These are phyloP conservation scores for Phytophthora lateralis DNA, from an alignment of 352 stramenopile genomes.

Conservation along the genomic window DNA sequence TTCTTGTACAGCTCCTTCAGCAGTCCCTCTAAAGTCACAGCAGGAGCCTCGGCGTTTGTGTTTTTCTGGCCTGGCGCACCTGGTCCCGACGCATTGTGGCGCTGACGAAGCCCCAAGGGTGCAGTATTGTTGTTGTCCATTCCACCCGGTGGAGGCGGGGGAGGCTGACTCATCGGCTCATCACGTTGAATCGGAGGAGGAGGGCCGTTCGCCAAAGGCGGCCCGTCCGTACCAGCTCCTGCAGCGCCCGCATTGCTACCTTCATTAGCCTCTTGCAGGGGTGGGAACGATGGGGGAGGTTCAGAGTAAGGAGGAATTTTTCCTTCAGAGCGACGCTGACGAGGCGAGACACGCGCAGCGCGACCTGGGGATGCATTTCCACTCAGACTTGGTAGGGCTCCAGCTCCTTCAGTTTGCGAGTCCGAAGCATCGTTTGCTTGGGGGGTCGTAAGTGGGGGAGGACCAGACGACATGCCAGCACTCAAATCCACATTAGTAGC, in stretches of 20 bases:
- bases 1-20: conserved; percentile 76
- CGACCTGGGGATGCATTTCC: conserved; percentile 3
- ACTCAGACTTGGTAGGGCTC: background rate
- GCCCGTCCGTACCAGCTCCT: conserved; percentile 5
- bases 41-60: conserved; percentile 3
- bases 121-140: conserved; percentile 18
- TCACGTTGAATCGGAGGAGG: conserved; percentile 11
- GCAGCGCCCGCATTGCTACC: background rate
- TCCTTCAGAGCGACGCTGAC: conserved; percentile 12
- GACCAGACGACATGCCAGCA: conserved; percentile 4
- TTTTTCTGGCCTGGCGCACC: conserved; percentile 8
- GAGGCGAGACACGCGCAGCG: conserved; percentile 5
- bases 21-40: conserved; percentile 56
- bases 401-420: conserved; percentile 3
- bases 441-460: background rate
- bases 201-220: conserved; percentile 6
- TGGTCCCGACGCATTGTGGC: conserved; percentile 20
- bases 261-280: conserved; percentile 7
- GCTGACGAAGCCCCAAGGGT: conserved; percentile 31
- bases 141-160: conserved; percentile 2
- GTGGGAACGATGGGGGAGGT: conserved; percentile 12
- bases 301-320: conserved; percentile 13
- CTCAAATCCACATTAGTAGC: conserved; percentile 17
- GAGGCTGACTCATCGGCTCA: background rate
- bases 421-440: conserved; percentile 1